Base-by-base conservation (phyloP, 179 eudicot species). In the Vitellaria paradoxa region DNA sequence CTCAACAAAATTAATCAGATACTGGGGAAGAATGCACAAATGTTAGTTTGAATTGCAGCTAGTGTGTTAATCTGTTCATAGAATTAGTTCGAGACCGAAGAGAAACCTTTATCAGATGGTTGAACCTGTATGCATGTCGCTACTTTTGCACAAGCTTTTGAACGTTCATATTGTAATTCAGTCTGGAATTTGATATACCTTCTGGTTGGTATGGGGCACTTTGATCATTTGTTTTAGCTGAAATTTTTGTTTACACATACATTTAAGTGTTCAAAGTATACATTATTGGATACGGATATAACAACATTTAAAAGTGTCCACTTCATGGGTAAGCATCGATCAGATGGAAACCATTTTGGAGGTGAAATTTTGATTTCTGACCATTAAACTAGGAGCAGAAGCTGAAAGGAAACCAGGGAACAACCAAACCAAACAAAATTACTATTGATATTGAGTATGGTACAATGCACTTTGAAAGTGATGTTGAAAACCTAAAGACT, bases 1-100 rank as follows among this genome's bases (percentile, higher is more conserved):
- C 69, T 26, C 91, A 83, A 60, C 86, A 79, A 79, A 89, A 79
- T 69, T 87, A 75, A 79, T 72, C 75, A 57, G 40, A 59, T 76
- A n/a, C 17, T 13, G 7, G 23, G 21, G 37, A 65, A 14, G 45
- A 73, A 21, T 4, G n/a, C 26, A 20, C 65, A 11, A 59, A 59
- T 53, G 50, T 26, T 56, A 30, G 46, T 2, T 2, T 24, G 30
- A 61, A 4, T 61, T 20, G 65, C 26, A n/a, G 26, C 37, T 30
- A 30, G 37, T 30, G 2, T 20, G n/a, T 56, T 30, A 60, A 60
- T 60, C 50, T 59, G 66, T 20, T n/a, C 24, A 13, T 40, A 57
- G 26, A 37, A 55, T 30, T 15, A 3, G 75, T 72, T 53, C n/a
- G 9, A 40, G 12, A 37, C 26, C 20, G 42, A 45, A 5, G 52